Evolutionary conservation across 2,329 filamentous ascomycete genomes (phyloP), one percentile per base, ranked within the genome.

Genomic region (Xylaria sp.): DNA sequence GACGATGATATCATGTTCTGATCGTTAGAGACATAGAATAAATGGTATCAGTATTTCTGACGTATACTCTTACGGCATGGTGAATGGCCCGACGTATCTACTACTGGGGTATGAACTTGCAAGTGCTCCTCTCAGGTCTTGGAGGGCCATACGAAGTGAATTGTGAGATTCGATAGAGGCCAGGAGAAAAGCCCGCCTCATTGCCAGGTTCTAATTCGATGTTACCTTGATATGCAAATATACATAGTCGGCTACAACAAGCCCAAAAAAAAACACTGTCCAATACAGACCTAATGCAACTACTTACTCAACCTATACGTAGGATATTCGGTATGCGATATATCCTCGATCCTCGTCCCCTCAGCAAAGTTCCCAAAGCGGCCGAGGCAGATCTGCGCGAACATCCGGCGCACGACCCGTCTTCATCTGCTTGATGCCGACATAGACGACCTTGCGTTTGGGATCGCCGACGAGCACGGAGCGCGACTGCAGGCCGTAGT

Each of bases 401-500:
- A 74, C 69, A 66, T 73, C 71, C 60, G 72, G 69, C 68, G 69
- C 69, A 68, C 73, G 73, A 4, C 70, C 73, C 28, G 75, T 74
- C 66, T 76, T 79, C 40, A 79, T 71, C 71, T 87, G 85, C 76
- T 87, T 89, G 69, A 95, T 83, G 3, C 92, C 92, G 26, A 97
- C 90, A 75, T 97, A 97, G 7, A 96, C 93, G 70, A 96, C 91
- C 60, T 93, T 88, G 61, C 90, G 87, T 15, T 89, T 87, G 2
- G 93, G 91, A 72, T 89, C 85, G 38, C 89, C 90, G 0, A 91
- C 86, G 0, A 91, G 92, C 68, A 95, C 88, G 4, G 92, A 94
- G 83, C 90, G 93, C 23, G 94, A 97, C 69, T 90, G 88, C 65
- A 97, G 86, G 53, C 94, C 94, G 78, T 98, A 98, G 80, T 98